phyloP scores from a whole-genome alignment of 169 alveolate genomes.

The Plasmodium adleri region DNA sequence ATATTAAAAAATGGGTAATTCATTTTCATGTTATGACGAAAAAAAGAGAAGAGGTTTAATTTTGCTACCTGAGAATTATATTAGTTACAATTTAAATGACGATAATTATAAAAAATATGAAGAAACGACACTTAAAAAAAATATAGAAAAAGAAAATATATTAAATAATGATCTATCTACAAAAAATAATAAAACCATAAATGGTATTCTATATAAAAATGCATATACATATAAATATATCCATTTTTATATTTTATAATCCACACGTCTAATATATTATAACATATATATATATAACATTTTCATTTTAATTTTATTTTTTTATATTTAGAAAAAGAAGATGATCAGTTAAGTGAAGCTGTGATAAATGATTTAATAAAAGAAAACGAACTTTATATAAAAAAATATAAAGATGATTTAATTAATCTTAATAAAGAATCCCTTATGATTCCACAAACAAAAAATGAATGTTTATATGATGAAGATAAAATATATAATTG shows the following conservation, averaged over 20 bases:
- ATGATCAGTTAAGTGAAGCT: constrained; percentile 8
- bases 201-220: neutral
- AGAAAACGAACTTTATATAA: constrained; percentile 43
- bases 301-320: neutral
- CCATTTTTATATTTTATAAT: neutral
- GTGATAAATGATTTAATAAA: constrained; percentile 23
- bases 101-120: neutral
- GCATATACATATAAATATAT: neutral
- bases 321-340: constrained; percentile 14
- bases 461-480: constrained; percentile 37
- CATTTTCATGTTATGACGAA: constrained; percentile 22
- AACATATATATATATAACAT: neutral
- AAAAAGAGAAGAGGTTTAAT: constrained; percentile 20
- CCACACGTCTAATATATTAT: neutral
- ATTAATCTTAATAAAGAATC: neutral
- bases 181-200: neutral
- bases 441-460: constrained; percentile 22
- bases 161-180: neutral
- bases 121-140: neutral
- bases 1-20: constrained; percentile 55
- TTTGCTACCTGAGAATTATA: constrained; percentile 24
- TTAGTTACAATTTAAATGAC: constrained; percentile 3
- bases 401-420: constrained; percentile 24
- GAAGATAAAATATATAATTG: constrained; percentile 68
- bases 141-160: neutral